Base-by-base conservation (phyloP, 2,329 filamentous ascomycete species). In the Colletotrichum ledebouriae region DNA sequence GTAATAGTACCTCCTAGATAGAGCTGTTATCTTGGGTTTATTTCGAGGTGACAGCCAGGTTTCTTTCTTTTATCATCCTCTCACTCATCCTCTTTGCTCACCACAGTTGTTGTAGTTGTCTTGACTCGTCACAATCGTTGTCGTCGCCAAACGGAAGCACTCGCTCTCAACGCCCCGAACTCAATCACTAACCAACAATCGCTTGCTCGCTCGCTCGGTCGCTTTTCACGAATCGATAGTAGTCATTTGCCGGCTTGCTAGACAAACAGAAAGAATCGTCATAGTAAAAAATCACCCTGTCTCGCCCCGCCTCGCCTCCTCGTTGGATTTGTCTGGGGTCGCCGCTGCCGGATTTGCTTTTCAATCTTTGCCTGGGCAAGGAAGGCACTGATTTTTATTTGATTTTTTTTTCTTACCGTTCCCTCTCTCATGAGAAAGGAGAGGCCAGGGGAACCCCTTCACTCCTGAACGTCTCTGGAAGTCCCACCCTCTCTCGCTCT, bases 361-460 rank as follows among this genome's bases (percentile, higher is more conserved):
- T 41, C 37, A 56, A 33, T 63, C 37, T 67, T 29, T 49, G 56
- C 13, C 42, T 60, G 29, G n/a, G n/a, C 61, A 66, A 60, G 66
- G 66, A 66, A 69, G 37, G 37, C 62, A 44, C 42, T 39, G 39
- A 29, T 37, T 25, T 33, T 34, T 17, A 17, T 17, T 17, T 39
- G n/a, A 17, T 63, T 15, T 41, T 41, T 56, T 22, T 49, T 46
- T 55, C 20, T 61, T 44, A 25, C 25, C 25, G 59, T 65, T 15
- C 3, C 34, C 15, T 52, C 34, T 59, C 33, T 41, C 50, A 56
- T 56, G 61, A 57, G 66, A 66, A 69, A 65, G 55, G 66, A 66
- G 66, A 60, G 47, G 52, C 62, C 66, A 50, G 66, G 66, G 66
- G 47, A 7, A 34, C 62, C 65, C 59, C 41, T 60, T 66, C 61